A percentile compares a stretch with the other conserved stretches of the same genome.
phyloP scores from a whole-genome alignment of 2,329 filamentous ascomycete species.

The Huntiella omanensis region DNA sequence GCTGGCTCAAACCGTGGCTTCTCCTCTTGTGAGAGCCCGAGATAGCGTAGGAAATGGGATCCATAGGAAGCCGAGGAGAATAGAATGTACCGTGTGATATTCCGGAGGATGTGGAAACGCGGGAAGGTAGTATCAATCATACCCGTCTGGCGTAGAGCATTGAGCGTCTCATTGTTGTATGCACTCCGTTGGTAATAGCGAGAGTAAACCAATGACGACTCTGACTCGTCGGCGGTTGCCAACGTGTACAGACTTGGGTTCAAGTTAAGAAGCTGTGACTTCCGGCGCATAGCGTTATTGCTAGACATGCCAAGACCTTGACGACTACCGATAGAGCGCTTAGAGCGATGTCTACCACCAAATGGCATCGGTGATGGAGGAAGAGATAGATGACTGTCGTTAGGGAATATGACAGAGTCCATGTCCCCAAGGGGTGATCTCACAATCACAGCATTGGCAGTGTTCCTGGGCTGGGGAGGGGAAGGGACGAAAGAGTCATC shows the following conservation, averaged over 20 bases:
- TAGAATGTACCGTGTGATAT: conserved; percentile 45
- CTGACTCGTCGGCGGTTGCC: conserved; percentile 31
- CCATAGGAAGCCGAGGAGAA: conserved; percentile 51
- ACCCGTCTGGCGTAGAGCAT: conserved; percentile 31
- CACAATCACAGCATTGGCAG: conserved; percentile 7
- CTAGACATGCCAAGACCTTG: conserved; percentile 1
- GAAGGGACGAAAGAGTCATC: conserved; percentile 7
- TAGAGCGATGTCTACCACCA: conserved; percentile 2
- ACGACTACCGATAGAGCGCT: conserved; percentile 5
- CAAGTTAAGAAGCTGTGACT: conserved; percentile 14
- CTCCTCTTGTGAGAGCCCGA: conserved; percentile 37
- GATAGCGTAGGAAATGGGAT: conserved; percentile 40
- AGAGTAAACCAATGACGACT: conserved; percentile 32
- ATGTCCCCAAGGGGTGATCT: conserved; percentile 1
- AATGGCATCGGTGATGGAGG: conserved; percentile 7
- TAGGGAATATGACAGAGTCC: conserved; percentile 13
- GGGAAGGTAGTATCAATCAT: conserved; percentile 41
- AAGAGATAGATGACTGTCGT: background rate
- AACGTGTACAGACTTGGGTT: conserved; percentile 42
- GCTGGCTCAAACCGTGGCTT: conserved; percentile 20
- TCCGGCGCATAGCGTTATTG: conserved; percentile 1
- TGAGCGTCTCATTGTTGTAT: conserved; percentile 30
- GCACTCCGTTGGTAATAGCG: conserved; percentile 29
- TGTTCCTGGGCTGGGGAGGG: conserved; percentile 14
- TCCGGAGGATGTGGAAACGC: conserved; percentile 36